A percentile compares a stretch with the other conserved stretches of the same genome.
phyloP scores from a whole-genome alignment of 2,329 filamentous ascomycete genomes.

The Paraphoma sp. region DNA sequence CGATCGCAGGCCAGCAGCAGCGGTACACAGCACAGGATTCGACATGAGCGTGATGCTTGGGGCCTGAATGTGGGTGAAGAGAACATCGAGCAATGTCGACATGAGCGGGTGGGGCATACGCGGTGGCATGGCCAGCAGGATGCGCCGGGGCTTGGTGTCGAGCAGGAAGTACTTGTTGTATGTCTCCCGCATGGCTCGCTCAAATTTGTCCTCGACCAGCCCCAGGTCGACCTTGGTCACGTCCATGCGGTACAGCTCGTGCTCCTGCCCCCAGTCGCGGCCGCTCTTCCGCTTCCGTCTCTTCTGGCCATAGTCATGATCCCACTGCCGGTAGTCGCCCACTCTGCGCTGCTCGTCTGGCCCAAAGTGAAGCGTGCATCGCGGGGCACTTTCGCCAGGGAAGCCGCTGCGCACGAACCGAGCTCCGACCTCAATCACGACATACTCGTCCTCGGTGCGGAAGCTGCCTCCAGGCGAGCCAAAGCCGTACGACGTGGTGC shows the following conservation, averaged over 20 bases:
- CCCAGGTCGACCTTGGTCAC: constrained; percentile 76
- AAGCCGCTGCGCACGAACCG: constrained; percentile 83
- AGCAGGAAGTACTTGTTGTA: constrained; percentile 77
- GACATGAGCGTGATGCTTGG: constrained; percentile 84
- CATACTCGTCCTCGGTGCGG: constrained; percentile 77
- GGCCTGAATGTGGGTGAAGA: constrained; percentile 82
- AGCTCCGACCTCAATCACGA: constrained; percentile 82
- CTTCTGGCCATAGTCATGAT: constrained; percentile 58
- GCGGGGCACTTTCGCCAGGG: constrained; percentile 78
- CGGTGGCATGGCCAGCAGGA: constrained; percentile 79
- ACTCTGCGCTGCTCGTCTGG: constrained; percentile 77
- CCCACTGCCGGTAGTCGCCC: constrained; percentile 82
- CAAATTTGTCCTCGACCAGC: constrained; percentile 84
- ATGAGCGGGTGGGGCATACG: constrained; percentile 79
- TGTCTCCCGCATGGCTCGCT: constrained; percentile 79
- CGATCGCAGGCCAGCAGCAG: constrained; percentile 84
- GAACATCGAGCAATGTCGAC: constrained; percentile 74
- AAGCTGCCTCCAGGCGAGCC: constrained; percentile 65
- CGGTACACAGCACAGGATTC: constrained; percentile 73
- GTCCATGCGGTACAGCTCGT: constrained; percentile 82
- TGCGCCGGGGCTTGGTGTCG: constrained; percentile 76
- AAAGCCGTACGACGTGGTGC: constrained; percentile 64
- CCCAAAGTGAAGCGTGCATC: constrained; percentile 74
- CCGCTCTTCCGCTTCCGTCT: constrained; percentile 57
- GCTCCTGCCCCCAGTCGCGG: constrained; percentile 66